These are phyloP conservation scores for Fusarium floridanum DNA, from an alignment of 2,329 filamentous ascomycete genomes.

Conservation along the genomic window DNA sequence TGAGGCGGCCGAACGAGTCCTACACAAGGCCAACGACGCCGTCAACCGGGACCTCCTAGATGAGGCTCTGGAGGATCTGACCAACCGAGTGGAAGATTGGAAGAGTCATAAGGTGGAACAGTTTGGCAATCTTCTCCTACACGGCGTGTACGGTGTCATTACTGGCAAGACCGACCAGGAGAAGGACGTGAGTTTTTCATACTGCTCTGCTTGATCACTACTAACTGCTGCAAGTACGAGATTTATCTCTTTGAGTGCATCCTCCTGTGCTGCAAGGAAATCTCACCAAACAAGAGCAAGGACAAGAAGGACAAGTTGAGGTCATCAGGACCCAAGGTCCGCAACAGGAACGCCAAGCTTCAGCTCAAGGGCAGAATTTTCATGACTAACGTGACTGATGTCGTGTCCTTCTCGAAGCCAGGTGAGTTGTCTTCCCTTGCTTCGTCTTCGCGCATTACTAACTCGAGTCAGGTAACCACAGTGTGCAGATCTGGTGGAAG, in stretches of 20 bases:
- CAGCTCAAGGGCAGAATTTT: constrained; percentile 98
- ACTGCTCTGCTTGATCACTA: constrained; percentile 43
- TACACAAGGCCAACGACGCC: constrained; percentile 89
- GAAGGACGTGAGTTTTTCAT: constrained; percentile 77
- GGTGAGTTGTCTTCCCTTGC: constrained; percentile 66
- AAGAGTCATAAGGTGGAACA: constrained; percentile 90
- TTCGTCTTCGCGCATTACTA: constrained; percentile 39
- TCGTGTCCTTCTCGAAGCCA: constrained; percentile 88
- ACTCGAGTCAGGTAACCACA: constrained; percentile 79
- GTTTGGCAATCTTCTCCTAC: constrained; percentile 90
- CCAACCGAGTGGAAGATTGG: constrained; percentile 92
- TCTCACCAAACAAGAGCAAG: constrained; percentile 85
- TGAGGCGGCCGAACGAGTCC: constrained; percentile 82
- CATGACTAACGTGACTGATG: constrained; percentile 98
- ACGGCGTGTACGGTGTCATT: constrained; percentile 91
- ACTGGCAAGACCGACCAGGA: constrained; percentile 92
- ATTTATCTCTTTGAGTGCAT: constrained; percentile 98
- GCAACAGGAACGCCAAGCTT: constrained; percentile 80
- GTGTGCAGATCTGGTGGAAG: constrained; percentile 98
- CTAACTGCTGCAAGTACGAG: constrained; percentile 77
- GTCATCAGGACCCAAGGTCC: constrained; percentile 67
- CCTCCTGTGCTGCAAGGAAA: constrained; percentile 95
- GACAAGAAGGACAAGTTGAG: constrained; percentile 78
- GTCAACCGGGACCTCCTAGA: constrained; percentile 89
- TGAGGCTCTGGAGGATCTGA: constrained; percentile 86